Percentiles rank a stretch among this genome's conserved stretches.
Evolutionary conservation across 345 rosid species (phyloP).

Genomic region (Clarkia xantiana): DNA sequence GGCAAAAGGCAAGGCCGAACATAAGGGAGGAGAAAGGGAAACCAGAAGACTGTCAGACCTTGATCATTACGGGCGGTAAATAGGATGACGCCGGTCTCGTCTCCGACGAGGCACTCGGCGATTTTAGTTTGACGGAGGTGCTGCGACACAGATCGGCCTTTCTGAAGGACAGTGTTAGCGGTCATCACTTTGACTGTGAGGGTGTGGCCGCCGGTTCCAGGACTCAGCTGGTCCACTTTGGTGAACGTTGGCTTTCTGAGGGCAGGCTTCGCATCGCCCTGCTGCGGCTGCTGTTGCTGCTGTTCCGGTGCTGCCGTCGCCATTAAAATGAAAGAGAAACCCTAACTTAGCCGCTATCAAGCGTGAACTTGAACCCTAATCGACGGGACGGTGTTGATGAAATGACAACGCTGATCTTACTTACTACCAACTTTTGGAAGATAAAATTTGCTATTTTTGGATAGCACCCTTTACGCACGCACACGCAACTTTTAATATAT

Average conservation of each 20-base stretch:
- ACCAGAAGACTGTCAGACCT: constrained; percentile 3
- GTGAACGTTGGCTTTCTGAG: constrained; percentile 15
- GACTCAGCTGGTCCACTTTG: constrained; percentile 18
- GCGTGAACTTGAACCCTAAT: constrained; percentile 9
- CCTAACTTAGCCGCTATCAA: too few relatives aligned
- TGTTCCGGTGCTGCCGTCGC: constrained; percentile 9
- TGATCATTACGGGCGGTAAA: constrained; percentile 16
- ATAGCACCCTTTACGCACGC: too few relatives aligned
- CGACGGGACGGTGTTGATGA: background rate
- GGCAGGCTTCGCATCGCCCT: constrained; percentile 10
- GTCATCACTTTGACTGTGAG: constrained; percentile 13
- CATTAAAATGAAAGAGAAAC: background rate
- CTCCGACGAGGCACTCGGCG: constrained; percentile 14
- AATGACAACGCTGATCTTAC: background rate
- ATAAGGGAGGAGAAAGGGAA: background rate
- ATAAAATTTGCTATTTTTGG: too few relatives aligned
- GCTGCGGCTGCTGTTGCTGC: constrained; percentile 4
- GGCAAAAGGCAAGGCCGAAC: too few relatives aligned
- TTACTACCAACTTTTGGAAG: background rate
- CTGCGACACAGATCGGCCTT: constrained; percentile 13
- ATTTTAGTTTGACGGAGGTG: constrained; percentile 13
- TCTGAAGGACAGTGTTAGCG: constrained; percentile 13
- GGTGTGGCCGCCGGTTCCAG: constrained; percentile 15
- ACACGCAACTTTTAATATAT: too few relatives aligned
- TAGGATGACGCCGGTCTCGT: constrained; percentile 12